Conservation (phyloP, 1,284 basidiomycete species). For the Melampsora larici-populina region DNA sequence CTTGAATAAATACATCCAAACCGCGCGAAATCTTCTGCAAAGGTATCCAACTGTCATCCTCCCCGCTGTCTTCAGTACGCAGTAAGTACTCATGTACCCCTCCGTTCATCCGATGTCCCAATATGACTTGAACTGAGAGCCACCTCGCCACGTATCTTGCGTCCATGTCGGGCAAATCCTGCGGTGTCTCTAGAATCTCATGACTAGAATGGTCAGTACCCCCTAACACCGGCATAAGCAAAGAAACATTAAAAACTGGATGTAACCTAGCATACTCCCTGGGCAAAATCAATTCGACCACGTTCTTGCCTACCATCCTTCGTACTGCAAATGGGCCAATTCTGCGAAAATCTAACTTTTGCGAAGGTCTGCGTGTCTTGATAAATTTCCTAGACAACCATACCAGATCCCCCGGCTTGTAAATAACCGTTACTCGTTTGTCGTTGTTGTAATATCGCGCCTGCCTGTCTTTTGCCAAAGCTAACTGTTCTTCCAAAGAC, state of each 20-base stretch:
- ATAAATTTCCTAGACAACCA: not conserved
- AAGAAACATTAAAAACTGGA: slow-evolving; percentile 23
- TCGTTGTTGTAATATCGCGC: not conserved
- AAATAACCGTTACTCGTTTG: not conserved
- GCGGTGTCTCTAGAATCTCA: no score
- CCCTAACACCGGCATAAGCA: not conserved
- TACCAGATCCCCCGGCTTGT: not conserved
- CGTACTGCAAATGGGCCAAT: slow-evolving; percentile 11
- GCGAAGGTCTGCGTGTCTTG: not conserved
- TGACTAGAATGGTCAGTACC: no score
- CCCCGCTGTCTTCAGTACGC: no score
- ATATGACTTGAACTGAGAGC: no score
- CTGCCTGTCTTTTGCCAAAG: not conserved
- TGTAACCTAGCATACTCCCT: not conserved
- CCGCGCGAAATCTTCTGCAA: no score
- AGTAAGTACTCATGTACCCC: no score
- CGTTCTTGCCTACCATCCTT: not conserved
- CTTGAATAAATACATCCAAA: no score
- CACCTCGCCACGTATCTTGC: no score
- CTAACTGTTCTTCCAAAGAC: not conserved
- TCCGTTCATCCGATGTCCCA: no score
- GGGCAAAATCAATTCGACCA: not conserved
- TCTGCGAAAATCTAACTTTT: slow-evolving; percentile 11
- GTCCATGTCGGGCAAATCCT: no score
- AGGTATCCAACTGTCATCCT: no score